Base-by-base conservation (phyloP, 2,329 filamentous ascomycete species). In the Dactylellina drechsleri region DNA sequence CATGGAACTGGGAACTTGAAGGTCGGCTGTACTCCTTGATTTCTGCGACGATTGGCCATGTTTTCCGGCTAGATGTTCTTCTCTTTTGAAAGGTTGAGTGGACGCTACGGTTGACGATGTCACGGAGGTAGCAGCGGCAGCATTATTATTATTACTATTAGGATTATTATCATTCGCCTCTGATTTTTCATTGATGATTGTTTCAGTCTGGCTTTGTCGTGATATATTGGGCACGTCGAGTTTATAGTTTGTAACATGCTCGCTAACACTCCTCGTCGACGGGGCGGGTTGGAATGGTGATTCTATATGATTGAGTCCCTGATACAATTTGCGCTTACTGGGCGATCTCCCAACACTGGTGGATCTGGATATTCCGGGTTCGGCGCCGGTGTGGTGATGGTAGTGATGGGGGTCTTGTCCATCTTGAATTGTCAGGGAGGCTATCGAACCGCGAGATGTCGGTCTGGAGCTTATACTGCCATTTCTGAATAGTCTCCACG, bases 1-100 rank as follows among this genome's bases (percentile, higher is more conserved):
- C 91, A 80, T 91, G 95, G 5, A 91, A 89, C 6, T 93, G 92
- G 31, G 94, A 93, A 0, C 92, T 96, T 82, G 82, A n/a, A 75
- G 31, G 80, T 80, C 66, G 80, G 80, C 41, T 79, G 80, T 59
- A 78, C 78, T 66, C 76, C 78, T 70, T 77, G 79, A 62, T 73
- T 65, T 65, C 78, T 76, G 77, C 57, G 80, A 77, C 54, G 80
- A 77, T 56, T 80, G 78, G 16, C 81, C 79, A 54, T 77, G 78
- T 31, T 79, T 79, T 61, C 81, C 81, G 58, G 77, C 78, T 49
- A 79, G 77, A 72, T 77, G 78, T 56, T 79, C 77, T 60, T 79
- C 79, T 31, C 79, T 58, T 52, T 79, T 77, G 56, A 79, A 67
- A 18, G 62, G 77, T 56, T 66, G 74, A 52, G 80, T 57, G 72